Evolutionary conservation across 306 rosid species (phyloP), one percentile per base, ranked within the genome.

Genomic region (Rosa multiflora): DNA sequence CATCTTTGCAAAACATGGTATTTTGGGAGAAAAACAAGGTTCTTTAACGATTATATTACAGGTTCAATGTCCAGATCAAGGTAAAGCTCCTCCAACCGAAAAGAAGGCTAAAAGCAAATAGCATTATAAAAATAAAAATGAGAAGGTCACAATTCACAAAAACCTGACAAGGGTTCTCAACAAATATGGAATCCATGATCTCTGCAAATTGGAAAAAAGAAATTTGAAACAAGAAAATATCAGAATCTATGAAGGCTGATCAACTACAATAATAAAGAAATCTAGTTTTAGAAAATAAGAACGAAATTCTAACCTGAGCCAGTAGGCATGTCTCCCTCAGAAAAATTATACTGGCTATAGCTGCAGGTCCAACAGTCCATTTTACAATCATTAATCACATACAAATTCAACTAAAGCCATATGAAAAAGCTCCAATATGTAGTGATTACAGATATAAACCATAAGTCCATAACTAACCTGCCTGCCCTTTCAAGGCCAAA

Each of bases 81-180:
- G 53, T 42, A 71, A 58, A 69, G 44, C 67, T 70, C 26, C 81
- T 78, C 43, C 0, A 40, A 62, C 52, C 4, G 37, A 61, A 20
- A 15, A 23, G 37, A 39, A 46, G 20, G 37, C 56, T n/a, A 53
- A 26, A 75, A 67, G 56, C 8, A 75, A 43, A 44, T 43, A 23
- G n/a, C 70, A 83, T 51, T 39, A 2, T 67, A 15, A 47, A 39
- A 11, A n/a, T 32, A 75, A 67, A 62, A 81, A 35, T 67, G 64
- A 74, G 80, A 48, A n/a, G 74, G 71, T 14, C 49, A 42, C 49
- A 76, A 71, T 71, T 75, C 73, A 62, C 69, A 85, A 66, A 72
- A 79, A 96, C 99, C 99, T 96, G 99, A 91, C 83, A 78, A 83
- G 76, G 76, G 96, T 82, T 42, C 93, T 87, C 71, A 88, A 49